Base-by-base conservation (phyloP, 2,329 filamentous ascomycete species). In the Orbilia oligospora region DNA sequence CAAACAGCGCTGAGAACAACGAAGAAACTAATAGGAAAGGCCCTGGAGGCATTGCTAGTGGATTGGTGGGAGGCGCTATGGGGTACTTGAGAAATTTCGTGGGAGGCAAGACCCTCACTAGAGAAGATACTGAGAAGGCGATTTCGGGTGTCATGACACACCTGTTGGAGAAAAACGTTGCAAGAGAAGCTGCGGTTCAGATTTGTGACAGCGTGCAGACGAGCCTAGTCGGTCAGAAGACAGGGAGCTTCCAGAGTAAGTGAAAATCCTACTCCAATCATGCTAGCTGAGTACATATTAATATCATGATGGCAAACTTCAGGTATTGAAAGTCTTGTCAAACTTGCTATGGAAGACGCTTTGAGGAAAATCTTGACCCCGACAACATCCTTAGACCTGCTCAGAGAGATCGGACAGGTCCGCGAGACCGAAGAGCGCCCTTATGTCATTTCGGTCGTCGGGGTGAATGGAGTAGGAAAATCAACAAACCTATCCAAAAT, bases 401-500 rank as follows among this genome's bases (percentile, higher is more conserved):
- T 99, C 56, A 93, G 94, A 82, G 94, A 97, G 84, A 98, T 99
- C 81, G 91, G 95, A 83, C 89, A 91, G 0, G 87, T 86, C 22
- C 89, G 90, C 2, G 87, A 90, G 78, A 86, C 89, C 81, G 87
- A 88, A 76, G 85, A 88, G 20, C 91, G 96, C 3, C 96, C 96
- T 51, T 99, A 98, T 84, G 95, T 98, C 82, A 97, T 99, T 84
- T 97, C 94, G 72, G 97, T 99, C 79, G 96, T 99, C 51, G 96
- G 96, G 80, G 96, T 99, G 83, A 99, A 99, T 84, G 96, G 96
- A 68, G 96, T 99, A 44, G 96, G 96, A 83, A 99, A 99, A 86
- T 97, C 94, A 16, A 99, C 96, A 66, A 98, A 97, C 84, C 88
- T 99, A 44, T 95, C 93, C 84, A 99, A 99, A 85, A 97, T 99